Evolutionary conservation across 805 yeast species (phyloP).

Genomic region (Myxozyma udenii): DNA sequence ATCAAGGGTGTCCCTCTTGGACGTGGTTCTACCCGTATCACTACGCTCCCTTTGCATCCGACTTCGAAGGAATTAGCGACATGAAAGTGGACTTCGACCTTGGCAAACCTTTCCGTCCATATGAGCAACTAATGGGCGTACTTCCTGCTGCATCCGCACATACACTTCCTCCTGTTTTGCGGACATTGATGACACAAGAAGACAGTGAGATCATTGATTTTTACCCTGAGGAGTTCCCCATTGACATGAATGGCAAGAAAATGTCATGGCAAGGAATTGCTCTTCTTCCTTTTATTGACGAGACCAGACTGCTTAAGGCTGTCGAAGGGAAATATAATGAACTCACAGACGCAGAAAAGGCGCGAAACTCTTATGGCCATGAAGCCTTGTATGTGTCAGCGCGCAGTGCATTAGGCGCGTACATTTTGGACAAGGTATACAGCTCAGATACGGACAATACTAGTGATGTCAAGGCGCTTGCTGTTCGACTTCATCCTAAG

Average conservation of each 20-base stretch:
- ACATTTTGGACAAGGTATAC: constrained; percentile 44
- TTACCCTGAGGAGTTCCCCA: constrained; percentile 81
- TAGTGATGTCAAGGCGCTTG: not conserved
- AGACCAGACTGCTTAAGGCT: constrained; percentile 60
- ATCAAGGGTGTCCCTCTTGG: constrained; percentile 99
- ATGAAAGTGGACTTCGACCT: constrained; percentile 52
- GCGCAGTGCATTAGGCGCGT: constrained; percentile 51
- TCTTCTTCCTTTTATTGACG: constrained; percentile 85
- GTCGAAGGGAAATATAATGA: constrained; percentile 63
- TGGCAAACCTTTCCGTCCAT: constrained; percentile 85
- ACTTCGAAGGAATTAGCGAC: constrained; percentile 55
- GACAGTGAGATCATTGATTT: constrained; percentile 84
- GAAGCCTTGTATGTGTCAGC: constrained; percentile 69
- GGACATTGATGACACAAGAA: constrained; percentile 74
- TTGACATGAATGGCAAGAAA: constrained; percentile 94
- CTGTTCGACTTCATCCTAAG: constrained; percentile 23
- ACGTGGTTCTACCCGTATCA: constrained; percentile 96
- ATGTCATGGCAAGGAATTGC: constrained; percentile 96
- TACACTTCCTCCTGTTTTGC: constrained; percentile 74
- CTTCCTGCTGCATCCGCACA: constrained; percentile 92
- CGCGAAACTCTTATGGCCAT: constrained; percentile 66
- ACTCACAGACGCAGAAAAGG: constrained; percentile 63
- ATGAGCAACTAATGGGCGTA: constrained; percentile 91
- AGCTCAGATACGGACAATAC: constrained; percentile 28
- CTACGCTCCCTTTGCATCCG: constrained; percentile 96